phyloP scores from a whole-genome alignment of 192 early-diverging fungal species.

The Geosiphon pyriformis region DNA sequence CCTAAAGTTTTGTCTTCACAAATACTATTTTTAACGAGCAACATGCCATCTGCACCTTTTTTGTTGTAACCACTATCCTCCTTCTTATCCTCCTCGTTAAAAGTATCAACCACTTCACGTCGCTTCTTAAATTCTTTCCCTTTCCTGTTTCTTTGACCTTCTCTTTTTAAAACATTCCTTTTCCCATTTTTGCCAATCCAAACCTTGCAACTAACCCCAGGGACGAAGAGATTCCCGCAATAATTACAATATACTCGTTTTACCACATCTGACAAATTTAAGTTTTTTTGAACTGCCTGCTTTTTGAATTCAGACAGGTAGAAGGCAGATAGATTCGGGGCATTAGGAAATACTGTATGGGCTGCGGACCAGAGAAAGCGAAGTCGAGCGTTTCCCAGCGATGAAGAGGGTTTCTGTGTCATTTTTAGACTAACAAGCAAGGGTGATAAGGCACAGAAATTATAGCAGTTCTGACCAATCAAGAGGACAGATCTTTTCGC shows the following conservation, averaged over 20 bases:
- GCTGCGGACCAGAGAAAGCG: conserved; percentile 44
- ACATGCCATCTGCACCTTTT: no score
- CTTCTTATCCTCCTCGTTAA: neutral
- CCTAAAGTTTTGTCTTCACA: no score
- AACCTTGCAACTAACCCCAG: conserved; percentile 37
- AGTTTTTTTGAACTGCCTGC: conserved; percentile 28
- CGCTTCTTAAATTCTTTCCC: conserved; percentile 20
- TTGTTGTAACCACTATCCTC: no score
- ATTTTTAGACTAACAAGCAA: no score
- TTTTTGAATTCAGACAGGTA: conserved; percentile 43
- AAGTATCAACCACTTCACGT: neutral
- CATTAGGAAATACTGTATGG: conserved; percentile 31
- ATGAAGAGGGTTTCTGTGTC: no score
- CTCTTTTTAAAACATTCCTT: conserved; percentile 24
- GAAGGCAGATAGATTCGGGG: conserved; percentile 35
- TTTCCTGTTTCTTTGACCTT: conserved; percentile 11
- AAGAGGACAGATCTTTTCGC: no score
- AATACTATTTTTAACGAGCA: no score
- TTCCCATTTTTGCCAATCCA: conserved; percentile 26
- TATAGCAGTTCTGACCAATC: no score
- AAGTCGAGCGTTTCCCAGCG: conserved; percentile 37
- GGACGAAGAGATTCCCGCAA: conserved; percentile 43
- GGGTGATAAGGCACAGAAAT: no score
- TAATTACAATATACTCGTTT: conserved; percentile 34
- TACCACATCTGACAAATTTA: conserved; percentile 40